phyloP scores from a whole-genome alignment of 257 asterid genomes.

The Ligustrum vulgare region DNA sequence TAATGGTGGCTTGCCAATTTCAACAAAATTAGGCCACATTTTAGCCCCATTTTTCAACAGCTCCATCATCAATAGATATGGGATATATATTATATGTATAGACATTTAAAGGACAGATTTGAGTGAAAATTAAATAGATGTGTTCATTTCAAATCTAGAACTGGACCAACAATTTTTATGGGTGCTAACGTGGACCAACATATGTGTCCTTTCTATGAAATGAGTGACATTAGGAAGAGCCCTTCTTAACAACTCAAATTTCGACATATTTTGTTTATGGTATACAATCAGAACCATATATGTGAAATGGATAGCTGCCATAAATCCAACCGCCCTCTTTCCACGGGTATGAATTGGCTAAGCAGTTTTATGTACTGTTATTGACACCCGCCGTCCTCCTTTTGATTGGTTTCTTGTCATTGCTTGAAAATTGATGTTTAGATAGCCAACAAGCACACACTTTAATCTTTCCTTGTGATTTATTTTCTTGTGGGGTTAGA shows the following conservation, averaged over 20 bases:
- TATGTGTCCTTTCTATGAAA: not conserved
- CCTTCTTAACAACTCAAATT: not conserved
- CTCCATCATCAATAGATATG: conserved; percentile 38
- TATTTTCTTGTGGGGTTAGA: not conserved
- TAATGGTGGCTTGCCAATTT: too few relatives aligned
- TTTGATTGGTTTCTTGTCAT: not conserved
- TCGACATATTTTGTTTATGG: conserved; percentile 9
- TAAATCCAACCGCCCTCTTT: conserved; percentile 3
- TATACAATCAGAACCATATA: conserved; percentile 28
- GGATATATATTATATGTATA: conserved; percentile 8
- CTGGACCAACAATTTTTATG: conserved; percentile 37
- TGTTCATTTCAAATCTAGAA: conserved; percentile 30
- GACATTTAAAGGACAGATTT: conserved; percentile 41
- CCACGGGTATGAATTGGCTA: not conserved
- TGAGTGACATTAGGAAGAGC: not conserved
- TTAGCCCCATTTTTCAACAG: too few relatives aligned
- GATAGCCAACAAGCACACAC: not conserved
- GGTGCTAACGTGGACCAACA: conserved; percentile 45
- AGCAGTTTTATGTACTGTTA: conserved; percentile 15
- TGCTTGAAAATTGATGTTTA: conserved; percentile 1
- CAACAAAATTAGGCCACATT: too few relatives aligned
- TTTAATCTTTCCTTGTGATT: not conserved
- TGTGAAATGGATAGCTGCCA: conserved; percentile 19
- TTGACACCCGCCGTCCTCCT: conserved; percentile 8
- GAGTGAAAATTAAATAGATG: conserved; percentile 30